These are phyloP conservation scores for Trebouxia sp. DNA, from an alignment of 139 green algal genomes.

Conservation along the genomic window DNA sequence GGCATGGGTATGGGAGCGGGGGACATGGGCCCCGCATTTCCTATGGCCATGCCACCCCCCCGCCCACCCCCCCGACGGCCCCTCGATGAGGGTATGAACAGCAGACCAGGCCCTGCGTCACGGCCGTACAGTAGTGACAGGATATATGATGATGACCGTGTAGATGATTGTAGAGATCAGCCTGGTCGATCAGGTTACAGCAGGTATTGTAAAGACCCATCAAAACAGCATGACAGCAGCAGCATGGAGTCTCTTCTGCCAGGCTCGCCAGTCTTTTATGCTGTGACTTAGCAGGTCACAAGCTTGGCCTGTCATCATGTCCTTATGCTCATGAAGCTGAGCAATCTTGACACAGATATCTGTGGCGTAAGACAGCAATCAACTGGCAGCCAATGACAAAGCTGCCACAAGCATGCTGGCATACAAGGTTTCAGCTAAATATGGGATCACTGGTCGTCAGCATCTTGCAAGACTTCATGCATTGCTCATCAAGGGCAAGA, in stretches of 20 bases:
- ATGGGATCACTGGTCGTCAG: too few relatives aligned
- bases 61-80: not conserved
- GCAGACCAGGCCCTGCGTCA: not conserved
- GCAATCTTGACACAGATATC: too few relatives aligned
- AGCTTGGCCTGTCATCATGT: too few relatives aligned
- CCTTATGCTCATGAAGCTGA: too few relatives aligned
- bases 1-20: slow-evolving; percentile 30
- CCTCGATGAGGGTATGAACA: not conserved
- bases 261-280: slow-evolving; percentile 19
- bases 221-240: not conserved
- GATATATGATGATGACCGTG: slow-evolving; percentile 20
- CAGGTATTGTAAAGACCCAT: slow-evolving; percentile 17
- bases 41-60: slow-evolving; percentile 4
- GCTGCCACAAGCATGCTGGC: too few relatives aligned
- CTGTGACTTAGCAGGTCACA: not conserved
- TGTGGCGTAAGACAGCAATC: too few relatives aligned
- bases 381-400: too few relatives aligned
- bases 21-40: slow-evolving; percentile 26
- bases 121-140: slow-evolving; percentile 10
- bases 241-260: not conserved
- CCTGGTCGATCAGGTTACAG: slow-evolving; percentile 19
- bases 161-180: slow-evolving; percentile 17
- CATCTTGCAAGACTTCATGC: too few relatives aligned
- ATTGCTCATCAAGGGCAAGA: too few relatives aligned
- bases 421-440: too few relatives aligned